A percentile compares a stretch with the other conserved stretches of the same genome.
phyloP scores from a whole-genome alignment of 2,329 filamentous ascomycete species.

The Fusarium sp. region DNA sequence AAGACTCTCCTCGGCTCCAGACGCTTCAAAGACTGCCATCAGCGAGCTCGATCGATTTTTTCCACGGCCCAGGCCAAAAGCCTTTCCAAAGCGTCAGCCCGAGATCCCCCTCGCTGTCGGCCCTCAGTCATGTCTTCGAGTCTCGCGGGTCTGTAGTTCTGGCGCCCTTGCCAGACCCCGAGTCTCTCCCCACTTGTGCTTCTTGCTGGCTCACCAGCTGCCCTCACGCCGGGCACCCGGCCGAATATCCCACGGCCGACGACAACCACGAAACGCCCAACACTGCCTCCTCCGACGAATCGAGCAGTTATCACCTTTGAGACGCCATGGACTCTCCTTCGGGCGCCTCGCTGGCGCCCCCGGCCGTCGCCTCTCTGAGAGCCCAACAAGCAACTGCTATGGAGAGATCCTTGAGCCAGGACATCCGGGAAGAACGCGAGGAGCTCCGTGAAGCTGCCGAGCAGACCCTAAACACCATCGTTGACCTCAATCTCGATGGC shows the following conservation, averaged over 20 bases:
- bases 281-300: conserved; percentile 13
- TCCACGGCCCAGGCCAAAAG: conserved; percentile 15
- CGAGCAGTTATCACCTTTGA: conserved; percentile 14
- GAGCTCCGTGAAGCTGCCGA: conserved; percentile 95
- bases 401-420: conserved; percentile 77
- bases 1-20: conserved; percentile 15
- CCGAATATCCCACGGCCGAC: conserved; percentile 24
- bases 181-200: conserved; percentile 44
- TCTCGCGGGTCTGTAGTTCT: conserved; percentile 56
- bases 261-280: conserved; percentile 31
- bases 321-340: conserved; percentile 52
- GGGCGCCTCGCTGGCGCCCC: conserved; percentile 56
- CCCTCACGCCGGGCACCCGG: conserved; percentile 24
- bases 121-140: conserved; percentile 57
- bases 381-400: conserved; percentile 59
- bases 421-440: conserved; percentile 91
- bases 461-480: conserved; percentile 93
- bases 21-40: conserved; percentile 10
- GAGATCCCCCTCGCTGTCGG: conserved; percentile 43
- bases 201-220: conserved; percentile 31
- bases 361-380: conserved; percentile 61
- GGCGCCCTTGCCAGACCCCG: conserved; percentile 56
- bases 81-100: conserved; percentile 37
- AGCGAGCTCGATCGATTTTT: conserved; percentile 8
- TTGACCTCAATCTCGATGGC: conserved; percentile 90